phyloP scores from a whole-genome alignment of 768 basidiomycete species.

The Grammothele lineata region DNA sequence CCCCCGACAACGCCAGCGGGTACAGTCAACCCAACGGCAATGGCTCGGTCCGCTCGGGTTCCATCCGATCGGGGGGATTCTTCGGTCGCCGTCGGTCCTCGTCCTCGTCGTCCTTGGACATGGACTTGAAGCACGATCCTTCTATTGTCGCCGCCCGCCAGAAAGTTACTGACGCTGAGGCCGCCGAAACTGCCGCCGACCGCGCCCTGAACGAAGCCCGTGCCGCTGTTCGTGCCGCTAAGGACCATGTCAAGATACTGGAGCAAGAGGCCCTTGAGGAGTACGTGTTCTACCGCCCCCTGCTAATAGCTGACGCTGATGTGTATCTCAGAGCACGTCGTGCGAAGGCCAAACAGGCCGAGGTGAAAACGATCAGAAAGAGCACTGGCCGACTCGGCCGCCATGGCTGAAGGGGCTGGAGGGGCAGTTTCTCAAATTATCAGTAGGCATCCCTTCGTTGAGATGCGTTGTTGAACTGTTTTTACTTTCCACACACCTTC shows the following conservation, averaged over 20 bases:
- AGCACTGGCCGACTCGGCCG: slow-evolving; percentile 43
- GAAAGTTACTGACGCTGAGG: slow-evolving; percentile 47
- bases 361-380: slow-evolving; percentile 48
- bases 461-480: no score
- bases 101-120: slow-evolving; percentile 14
- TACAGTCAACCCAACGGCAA: slow-evolving; percentile 3
- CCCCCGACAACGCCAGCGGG: slow-evolving; percentile 2
- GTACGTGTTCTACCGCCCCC: slow-evolving; percentile 30
- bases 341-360: slow-evolving; percentile 50
- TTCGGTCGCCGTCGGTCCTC: slow-evolving; percentile 24
- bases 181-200: slow-evolving; percentile 49
- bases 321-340: slow-evolving; percentile 36
- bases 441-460: background rate
- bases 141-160: slow-evolving; percentile 44
- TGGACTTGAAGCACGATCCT: slow-evolving; percentile 34
- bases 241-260: slow-evolving; percentile 43
- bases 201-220: slow-evolving; percentile 43
- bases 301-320: background rate
- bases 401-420: slow-evolving; percentile 17
- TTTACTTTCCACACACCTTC: no score
- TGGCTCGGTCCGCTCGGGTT: slow-evolving; percentile 7
- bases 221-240: slow-evolving; percentile 42
- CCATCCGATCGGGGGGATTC: slow-evolving; percentile 14
- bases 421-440: background rate
- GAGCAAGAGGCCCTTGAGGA: slow-evolving; percentile 50